Conservation (phyloP, 768 basidiomycete species). For the Agaricus bisporus region DNA sequence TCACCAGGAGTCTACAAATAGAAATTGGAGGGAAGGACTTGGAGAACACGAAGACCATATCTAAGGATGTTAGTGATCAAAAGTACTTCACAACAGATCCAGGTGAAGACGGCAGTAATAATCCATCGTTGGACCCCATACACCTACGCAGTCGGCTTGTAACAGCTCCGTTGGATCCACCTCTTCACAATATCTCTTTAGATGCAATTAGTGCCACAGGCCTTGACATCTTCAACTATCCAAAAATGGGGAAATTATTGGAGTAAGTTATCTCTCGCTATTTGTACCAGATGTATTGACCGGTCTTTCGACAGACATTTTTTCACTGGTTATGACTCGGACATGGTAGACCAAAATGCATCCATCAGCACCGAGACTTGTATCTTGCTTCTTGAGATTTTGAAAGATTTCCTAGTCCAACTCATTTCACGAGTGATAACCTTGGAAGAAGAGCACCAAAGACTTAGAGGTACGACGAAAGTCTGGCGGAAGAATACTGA, state of each 20-base stretch:
- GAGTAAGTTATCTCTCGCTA: background rate
- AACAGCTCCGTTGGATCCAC: background rate
- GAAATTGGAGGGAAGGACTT: no score
- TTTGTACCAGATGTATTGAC: background rate
- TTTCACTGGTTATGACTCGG: conserved; percentile 13
- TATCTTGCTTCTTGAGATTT: conserved; percentile 24
- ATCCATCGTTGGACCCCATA: background rate
- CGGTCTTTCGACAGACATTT: conserved; percentile 9
- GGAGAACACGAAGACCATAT: no score
- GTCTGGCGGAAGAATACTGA: conserved; percentile 49
- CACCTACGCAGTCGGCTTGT: background rate
- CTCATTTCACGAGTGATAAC: conserved; percentile 46
- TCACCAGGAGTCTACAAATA: no score
- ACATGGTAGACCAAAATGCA: conserved; percentile 7
- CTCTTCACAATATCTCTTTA: background rate
- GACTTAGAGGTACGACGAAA: conserved; percentile 51
- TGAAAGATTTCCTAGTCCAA: conserved; percentile 46
- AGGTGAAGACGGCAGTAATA: conserved; percentile 10
- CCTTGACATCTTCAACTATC: conserved; percentile 5
- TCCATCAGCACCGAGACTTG: conserved; percentile 12
- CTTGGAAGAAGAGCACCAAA: conserved; percentile 51
- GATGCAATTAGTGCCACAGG: background rate
- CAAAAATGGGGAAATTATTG: background rate
- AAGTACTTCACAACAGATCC: background rate
- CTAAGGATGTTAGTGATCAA: background rate